These are phyloP conservation scores for Psilocybe cubensis DNA, from an alignment of 768 basidiomycete genomes.

Conservation along the genomic window DNA sequence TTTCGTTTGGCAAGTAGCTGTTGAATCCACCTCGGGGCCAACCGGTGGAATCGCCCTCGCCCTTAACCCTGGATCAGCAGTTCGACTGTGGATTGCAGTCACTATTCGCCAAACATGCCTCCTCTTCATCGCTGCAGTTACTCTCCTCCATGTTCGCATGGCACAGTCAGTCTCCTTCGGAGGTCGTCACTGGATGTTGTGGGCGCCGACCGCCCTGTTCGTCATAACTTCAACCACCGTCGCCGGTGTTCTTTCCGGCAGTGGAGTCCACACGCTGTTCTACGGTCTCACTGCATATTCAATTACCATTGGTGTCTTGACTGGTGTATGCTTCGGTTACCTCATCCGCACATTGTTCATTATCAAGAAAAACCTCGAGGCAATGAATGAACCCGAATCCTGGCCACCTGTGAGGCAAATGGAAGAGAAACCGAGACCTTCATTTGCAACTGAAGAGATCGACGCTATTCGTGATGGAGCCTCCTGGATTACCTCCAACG, in stretches of 20 bases:
- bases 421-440: constrained; percentile 61
- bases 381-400: constrained; percentile 55
- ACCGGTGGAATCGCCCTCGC: constrained; percentile 46
- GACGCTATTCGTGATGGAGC: constrained; percentile 77
- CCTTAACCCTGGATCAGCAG: constrained; percentile 53
- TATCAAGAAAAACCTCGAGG: constrained; percentile 66
- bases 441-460: constrained; percentile 73
- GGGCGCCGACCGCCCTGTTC: constrained; percentile 64
- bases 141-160: constrained; percentile 71
- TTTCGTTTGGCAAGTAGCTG: constrained; percentile 69
- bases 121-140: constrained; percentile 59
- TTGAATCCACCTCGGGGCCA: constrained; percentile 52
- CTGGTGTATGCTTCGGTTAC: constrained; percentile 55
- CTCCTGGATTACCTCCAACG: constrained; percentile 80
- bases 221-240: constrained; percentile 59
- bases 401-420: constrained; percentile 65
- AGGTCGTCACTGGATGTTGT: constrained; percentile 70
- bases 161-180: constrained; percentile 74
- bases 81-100: constrained; percentile 68
- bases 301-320: constrained; percentile 51
- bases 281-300: constrained; percentile 65
- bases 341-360: constrained; percentile 64
- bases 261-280: constrained; percentile 58
- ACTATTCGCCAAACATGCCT: constrained; percentile 75
- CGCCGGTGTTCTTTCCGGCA: constrained; percentile 59